phyloP scores from a whole-genome alignment of 2,329 filamentous ascomycete genomes.

The Trichoderma hamatum region DNA sequence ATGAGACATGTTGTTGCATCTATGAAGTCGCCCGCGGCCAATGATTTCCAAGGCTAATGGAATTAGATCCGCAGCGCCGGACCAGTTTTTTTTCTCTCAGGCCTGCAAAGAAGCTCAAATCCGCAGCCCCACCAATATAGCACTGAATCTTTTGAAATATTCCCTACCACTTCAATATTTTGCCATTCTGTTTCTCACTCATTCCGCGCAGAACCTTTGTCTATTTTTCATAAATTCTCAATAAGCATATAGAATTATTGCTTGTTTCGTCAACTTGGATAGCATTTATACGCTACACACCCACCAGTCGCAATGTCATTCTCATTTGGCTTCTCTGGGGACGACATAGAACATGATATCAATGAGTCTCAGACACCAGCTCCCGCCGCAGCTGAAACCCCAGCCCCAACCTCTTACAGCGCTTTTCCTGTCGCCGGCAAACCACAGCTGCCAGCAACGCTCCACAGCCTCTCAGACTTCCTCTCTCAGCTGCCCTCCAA shows the following conservation, averaged over 20 bases:
- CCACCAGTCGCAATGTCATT: constrained; percentile 48
- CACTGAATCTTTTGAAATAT: constrained; percentile 2
- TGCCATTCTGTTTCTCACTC: not conserved
- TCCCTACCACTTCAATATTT: not conserved
- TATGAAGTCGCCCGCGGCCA: constrained; percentile 31
- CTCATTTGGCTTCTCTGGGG: constrained; percentile 64
- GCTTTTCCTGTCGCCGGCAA: constrained; percentile 67
- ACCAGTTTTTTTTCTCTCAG: constrained; percentile 4
- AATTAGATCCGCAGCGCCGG: not conserved
- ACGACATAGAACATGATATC: constrained; percentile 59
- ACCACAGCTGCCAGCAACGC: constrained; percentile 58
- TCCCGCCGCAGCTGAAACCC: constrained; percentile 29
- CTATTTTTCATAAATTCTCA: not conserved
- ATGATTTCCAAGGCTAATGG: not conserved
- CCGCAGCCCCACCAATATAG: constrained; percentile 1
- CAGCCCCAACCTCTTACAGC: constrained; percentile 37
- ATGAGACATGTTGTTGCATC: not conserved
- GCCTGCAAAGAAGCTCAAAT: not conserved
- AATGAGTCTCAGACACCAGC: constrained; percentile 39
- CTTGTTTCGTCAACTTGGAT: no score
- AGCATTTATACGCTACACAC: not conserved
- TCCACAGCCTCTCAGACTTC: constrained; percentile 55
- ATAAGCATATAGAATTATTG: not conserved
- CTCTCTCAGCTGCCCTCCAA: constrained; percentile 69
- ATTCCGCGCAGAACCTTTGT: not conserved